Percentiles rank a stretch among this genome's conserved stretches.
Evolutionary conservation across 352 stramenopile species (phyloP).

Genomic region (Pythium utonaiense): DNA sequence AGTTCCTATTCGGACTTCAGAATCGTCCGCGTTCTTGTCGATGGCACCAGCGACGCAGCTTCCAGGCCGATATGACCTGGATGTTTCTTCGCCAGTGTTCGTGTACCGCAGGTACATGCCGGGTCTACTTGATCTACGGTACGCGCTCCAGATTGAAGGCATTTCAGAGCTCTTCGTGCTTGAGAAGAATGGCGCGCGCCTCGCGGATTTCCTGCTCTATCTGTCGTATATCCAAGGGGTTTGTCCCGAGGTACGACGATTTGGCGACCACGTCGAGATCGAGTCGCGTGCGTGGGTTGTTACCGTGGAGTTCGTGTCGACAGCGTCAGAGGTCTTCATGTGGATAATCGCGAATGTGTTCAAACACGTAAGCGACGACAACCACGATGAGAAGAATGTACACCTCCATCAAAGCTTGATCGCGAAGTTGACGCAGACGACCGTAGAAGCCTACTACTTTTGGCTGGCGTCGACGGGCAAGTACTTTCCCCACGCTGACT

Average conservation of each 20-base stretch:
- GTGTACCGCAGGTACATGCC: conserved; percentile 94
- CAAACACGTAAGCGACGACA: conserved; percentile 35
- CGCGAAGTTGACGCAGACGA: conserved; percentile 49
- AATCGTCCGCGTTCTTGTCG: conserved; percentile 48
- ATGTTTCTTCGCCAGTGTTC: conserved; percentile 90
- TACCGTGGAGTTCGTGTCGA: conserved; percentile 82
- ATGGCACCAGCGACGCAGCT: conserved; percentile 57
- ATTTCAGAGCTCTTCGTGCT: conserved; percentile 90
- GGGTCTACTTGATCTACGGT: conserved; percentile 96
- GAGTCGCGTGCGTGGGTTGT: conserved; percentile 81
- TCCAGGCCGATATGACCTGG: conserved; percentile 54
- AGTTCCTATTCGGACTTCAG: conserved; percentile 30
- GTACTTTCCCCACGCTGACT: conserved; percentile 71
- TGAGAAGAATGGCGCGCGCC: conserved; percentile 49
- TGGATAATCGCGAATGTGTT: conserved; percentile 82
- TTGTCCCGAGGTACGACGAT: conserved; percentile 52
- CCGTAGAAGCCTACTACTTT: conserved; percentile 77
- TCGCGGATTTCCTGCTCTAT: conserved; percentile 69
- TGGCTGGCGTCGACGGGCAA: conserved; percentile 71
- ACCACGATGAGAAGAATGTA: neutral
- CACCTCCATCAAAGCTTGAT: conserved; percentile 29
- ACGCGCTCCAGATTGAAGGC: conserved; percentile 96
- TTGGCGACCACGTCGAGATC: conserved; percentile 73
- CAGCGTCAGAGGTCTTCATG: conserved; percentile 71
- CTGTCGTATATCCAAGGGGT: conserved; percentile 74